These are phyloP conservation scores for Apium graveolens DNA, from an alignment of 129 eudicot genomes.

Conservation along the genomic window DNA sequence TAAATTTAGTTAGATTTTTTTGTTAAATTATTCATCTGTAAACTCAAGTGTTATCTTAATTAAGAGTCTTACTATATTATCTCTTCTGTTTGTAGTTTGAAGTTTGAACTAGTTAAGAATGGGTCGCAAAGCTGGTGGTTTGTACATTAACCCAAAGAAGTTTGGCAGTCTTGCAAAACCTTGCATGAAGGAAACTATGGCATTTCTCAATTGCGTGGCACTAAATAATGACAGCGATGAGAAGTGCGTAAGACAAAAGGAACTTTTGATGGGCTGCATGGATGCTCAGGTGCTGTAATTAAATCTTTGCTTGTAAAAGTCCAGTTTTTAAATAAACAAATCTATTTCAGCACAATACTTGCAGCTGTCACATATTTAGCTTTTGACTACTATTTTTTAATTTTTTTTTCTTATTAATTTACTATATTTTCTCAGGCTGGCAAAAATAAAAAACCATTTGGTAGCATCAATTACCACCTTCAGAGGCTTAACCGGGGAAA, in stretches of 20 bases:
- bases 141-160: conserved; percentile 40
- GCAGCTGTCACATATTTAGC: background rate
- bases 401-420: background rate
- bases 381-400: background rate
- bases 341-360: background rate
- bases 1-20: background rate
- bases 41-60: background rate
- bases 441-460: conserved; percentile 42
- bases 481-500: conserved; percentile 58
- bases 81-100: too few species aligned
- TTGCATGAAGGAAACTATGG: conserved; percentile 48
- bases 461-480: conserved; percentile 55
- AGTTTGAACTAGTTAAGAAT: conserved; percentile 20
- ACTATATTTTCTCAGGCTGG: conserved; percentile 25
- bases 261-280: conserved; percentile 47
- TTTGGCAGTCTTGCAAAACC: conserved; percentile 46
- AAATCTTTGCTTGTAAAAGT: background rate
- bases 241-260: conserved; percentile 49
- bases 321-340: background rate
- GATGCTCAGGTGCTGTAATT: conserved; percentile 42
- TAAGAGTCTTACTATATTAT: background rate
- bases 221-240: conserved; percentile 35
- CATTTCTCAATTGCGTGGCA: conserved; percentile 55
- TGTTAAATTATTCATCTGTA: background rate
- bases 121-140: conserved; percentile 51